These are phyloP conservation scores for Cryptococcus neoformans DNA, from an alignment of 1,284 basidiomycete species.

Conservation along the genomic window DNA sequence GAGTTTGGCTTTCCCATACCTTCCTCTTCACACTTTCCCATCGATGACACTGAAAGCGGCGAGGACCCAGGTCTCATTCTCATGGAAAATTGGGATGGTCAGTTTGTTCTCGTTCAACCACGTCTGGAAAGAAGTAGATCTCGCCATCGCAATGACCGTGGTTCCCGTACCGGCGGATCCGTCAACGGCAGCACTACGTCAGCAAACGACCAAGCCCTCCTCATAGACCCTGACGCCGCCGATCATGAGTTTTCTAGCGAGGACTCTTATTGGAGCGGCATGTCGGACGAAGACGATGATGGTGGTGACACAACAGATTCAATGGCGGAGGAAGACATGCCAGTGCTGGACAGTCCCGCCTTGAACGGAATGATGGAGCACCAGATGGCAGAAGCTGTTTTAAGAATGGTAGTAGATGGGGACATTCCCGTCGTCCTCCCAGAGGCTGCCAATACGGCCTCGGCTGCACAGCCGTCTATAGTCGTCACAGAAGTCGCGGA, in stretches of 20 bases:
- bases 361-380: conserved; percentile 38
- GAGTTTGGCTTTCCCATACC: conserved; percentile 44
- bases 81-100: conserved; percentile 49
- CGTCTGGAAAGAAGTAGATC: conserved; percentile 28
- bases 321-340: conserved; percentile 50
- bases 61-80: conserved; percentile 30
- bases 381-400: conserved; percentile 19
- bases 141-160: conserved; percentile 22
- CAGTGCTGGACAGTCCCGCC: conserved; percentile 42
- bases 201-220: conserved; percentile 29
- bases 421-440: conserved; percentile 8
- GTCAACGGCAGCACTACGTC: conserved; percentile 32
- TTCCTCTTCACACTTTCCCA: conserved; percentile 15
- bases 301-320: conserved; percentile 47
- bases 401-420: conserved; percentile 12
- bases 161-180: conserved; percentile 31
- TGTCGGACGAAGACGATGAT: conserved; percentile 32
- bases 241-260: conserved; percentile 22
- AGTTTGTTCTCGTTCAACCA: conserved; percentile 44
- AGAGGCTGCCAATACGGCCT: neutral
- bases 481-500: conserved; percentile 22
- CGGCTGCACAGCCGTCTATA: conserved; percentile 16
- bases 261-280: conserved; percentile 33
- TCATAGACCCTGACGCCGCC: conserved; percentile 42
- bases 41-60: conserved; percentile 4